Evolutionary conservation across 805 yeast genomes (phyloP).

Genomic region (Geotrichum ghanense): DNA sequence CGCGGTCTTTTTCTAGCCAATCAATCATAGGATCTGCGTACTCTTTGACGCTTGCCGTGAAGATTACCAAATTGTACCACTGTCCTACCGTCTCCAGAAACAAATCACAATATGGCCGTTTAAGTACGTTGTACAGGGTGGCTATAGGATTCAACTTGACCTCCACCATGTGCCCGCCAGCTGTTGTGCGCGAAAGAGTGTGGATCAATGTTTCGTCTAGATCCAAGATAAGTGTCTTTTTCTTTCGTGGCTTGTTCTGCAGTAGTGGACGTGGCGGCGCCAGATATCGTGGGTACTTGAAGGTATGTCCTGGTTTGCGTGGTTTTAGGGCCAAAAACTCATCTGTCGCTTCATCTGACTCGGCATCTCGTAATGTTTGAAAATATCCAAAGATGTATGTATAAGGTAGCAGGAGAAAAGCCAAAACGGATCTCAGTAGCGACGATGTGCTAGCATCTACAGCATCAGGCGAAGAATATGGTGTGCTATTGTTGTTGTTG

Average conservation of each 20-base stretch:
- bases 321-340: not conserved
- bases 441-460: too few relatives aligned
- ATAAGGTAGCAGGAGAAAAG: not conserved
- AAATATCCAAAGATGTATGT: not conserved
- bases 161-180: slow-evolving; percentile 64
- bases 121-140: slow-evolving; percentile 78
- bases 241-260: slow-evolving; percentile 16
- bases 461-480: too few relatives aligned
- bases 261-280: slow-evolving; percentile 15
- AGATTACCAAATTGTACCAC: slow-evolving; percentile 84
- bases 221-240: slow-evolving; percentile 73
- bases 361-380: not conserved
- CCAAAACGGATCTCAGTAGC: not conserved
- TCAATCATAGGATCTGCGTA: slow-evolving; percentile 97
- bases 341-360: not conserved
- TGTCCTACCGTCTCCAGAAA: slow-evolving; percentile 66
- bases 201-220: slow-evolving; percentile 92
- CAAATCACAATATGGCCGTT: slow-evolving; percentile 83
- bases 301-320: not conserved
- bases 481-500: too few relatives aligned
- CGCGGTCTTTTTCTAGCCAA: slow-evolving; percentile 63
- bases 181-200: slow-evolving; percentile 54
- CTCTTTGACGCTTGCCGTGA: slow-evolving; percentile 89
- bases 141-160: slow-evolving; percentile 60
- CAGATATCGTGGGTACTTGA: slow-evolving; percentile 3